A percentile compares a stretch with the other conserved stretches of the same genome.
Evolutionary conservation across 2,329 filamentous ascomycete genomes (phyloP).

Genomic region (Botrytis aclada): DNA sequence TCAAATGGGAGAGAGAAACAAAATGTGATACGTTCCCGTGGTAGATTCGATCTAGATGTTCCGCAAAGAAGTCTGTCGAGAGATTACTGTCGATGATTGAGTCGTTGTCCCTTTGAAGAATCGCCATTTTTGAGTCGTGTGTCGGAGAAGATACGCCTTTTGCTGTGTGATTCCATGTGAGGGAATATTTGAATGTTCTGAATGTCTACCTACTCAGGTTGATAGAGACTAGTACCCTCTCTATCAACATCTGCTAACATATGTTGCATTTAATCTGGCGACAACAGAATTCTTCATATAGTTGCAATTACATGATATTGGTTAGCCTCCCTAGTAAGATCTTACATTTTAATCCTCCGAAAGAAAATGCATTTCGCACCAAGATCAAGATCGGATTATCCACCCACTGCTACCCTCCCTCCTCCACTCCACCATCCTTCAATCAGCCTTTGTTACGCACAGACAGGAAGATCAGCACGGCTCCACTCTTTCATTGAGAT

Average conservation of each 20-base stretch:
- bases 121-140: background rate
- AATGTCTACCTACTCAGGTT: background rate
- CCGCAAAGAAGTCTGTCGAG: background rate
- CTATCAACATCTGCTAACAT: background rate
- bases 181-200: background rate
- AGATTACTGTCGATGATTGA: background rate
- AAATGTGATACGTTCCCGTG: background rate
- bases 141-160: background rate
- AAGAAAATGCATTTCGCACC: background rate
- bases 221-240: background rate
- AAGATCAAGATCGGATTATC: background rate
- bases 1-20: constrained; percentile 5
- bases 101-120: background rate
- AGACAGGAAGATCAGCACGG: background rate
- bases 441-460: background rate
- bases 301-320: background rate
- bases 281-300: background rate
- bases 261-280: background rate
- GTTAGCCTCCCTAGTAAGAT: too few species aligned
- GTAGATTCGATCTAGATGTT: constrained; percentile 1
- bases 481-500: background rate
- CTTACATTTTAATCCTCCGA: background rate
- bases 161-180: background rate
- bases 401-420: too few species aligned
- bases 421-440: background rate